Base-by-base conservation (phyloP, 108 stramenopile species). In the Parietichytrium sp. region DNA sequence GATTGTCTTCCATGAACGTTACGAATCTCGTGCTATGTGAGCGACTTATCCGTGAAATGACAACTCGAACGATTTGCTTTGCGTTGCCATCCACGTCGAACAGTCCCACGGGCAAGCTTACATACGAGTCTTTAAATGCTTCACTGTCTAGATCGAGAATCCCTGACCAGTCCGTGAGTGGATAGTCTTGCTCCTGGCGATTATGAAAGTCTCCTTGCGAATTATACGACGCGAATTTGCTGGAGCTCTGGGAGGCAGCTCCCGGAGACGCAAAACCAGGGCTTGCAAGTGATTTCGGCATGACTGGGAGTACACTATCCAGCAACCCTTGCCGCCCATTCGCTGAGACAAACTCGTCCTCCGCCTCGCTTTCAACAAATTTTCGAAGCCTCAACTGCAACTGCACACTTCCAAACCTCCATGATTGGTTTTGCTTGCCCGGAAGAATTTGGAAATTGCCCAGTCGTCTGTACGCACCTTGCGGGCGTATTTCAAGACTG, bases 31-130 rank as follows among this genome's bases (percentile, higher is more conserved):
- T 72, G 20, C 20, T 33, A 10, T 33, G 38, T n/a, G 61, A 33
- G 23, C 45, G 61, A 33, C 12, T 36, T 10, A n/a, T 72, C 20
- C 42, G 33, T n/a, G 61, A 45, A 7, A 72, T 8, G 1, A 72
- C 61, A 25, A 72, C 45, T 6, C 61, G 61, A 8, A 72, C 13
- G 38, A 72, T 45, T 16, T 42, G 61, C 33, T 45, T 23, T 10
- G 61, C 38, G 38, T 45, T 16, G 12, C 61, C 61, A 20, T 72
- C 61, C 61, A 42, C 45, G 42, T 72, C 61, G 33, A 72, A 72
- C 10, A 72, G 61, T n/a, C 38, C 61, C 10, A 72, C 20, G 42
- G 61, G 61, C 33, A 72, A n/a, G 61, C 61, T 72, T 42, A 72
- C 61, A 27, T 33, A 72, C 15, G 36, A 45, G 6, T 3, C 61